Evolutionary conservation across 2,329 filamentous ascomycete genomes (phyloP).

Genomic region (Alternaria alternata): DNA sequence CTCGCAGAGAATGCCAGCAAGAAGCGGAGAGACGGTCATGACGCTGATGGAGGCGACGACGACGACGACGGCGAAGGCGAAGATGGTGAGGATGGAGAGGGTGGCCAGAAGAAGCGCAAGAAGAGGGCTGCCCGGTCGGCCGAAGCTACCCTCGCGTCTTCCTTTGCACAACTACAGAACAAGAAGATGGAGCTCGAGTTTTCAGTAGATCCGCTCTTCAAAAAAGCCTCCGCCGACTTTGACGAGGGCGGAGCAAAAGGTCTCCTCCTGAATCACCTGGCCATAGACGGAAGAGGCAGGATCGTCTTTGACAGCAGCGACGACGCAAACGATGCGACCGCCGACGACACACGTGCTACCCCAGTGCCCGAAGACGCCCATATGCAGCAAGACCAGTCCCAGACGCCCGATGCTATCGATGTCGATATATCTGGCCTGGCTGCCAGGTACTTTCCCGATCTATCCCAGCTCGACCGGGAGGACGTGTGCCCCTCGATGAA

Average conservation of each 20-base stretch:
- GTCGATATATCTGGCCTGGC: slow-evolving; percentile 81
- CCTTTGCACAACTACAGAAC: slow-evolving; percentile 85
- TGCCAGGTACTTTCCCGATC: slow-evolving; percentile 83
- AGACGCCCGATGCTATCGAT: slow-evolving; percentile 67
- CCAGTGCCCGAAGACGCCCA: slow-evolving; percentile 52
- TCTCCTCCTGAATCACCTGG: slow-evolving; percentile 91
- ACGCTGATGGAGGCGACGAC: slow-evolving; percentile 47
- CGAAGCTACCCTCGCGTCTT: slow-evolving; percentile 90
- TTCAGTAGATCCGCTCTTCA: slow-evolving; percentile 96
- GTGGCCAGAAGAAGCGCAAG: slow-evolving; percentile 68
- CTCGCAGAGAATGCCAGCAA: slow-evolving; percentile 83
- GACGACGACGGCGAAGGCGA: slow-evolving; percentile 66
- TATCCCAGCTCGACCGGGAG: slow-evolving; percentile 78
- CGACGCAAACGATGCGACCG: slow-evolving; percentile 68
- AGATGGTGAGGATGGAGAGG: slow-evolving; percentile 66
- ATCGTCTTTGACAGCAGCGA: slow-evolving; percentile 99
- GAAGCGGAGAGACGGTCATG: slow-evolving; percentile 51
- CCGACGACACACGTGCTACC: slow-evolving; percentile 56
- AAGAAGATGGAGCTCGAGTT: slow-evolving; percentile 99
- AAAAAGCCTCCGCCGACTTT: slow-evolving; percentile 97
- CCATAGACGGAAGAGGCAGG: slow-evolving; percentile 87
- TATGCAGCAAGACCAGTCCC: slow-evolving; percentile 46
- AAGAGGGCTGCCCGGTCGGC: slow-evolving; percentile 85
- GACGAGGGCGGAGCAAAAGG: slow-evolving; percentile 98
- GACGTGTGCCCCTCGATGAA: slow-evolving; percentile 96